Percentiles rank a stretch among this genome's conserved stretches.
These are phyloP conservation scores for Podospora tetraspora DNA, from an alignment of 495 filamentous ascomycete species.

Conservation along the genomic window DNA sequence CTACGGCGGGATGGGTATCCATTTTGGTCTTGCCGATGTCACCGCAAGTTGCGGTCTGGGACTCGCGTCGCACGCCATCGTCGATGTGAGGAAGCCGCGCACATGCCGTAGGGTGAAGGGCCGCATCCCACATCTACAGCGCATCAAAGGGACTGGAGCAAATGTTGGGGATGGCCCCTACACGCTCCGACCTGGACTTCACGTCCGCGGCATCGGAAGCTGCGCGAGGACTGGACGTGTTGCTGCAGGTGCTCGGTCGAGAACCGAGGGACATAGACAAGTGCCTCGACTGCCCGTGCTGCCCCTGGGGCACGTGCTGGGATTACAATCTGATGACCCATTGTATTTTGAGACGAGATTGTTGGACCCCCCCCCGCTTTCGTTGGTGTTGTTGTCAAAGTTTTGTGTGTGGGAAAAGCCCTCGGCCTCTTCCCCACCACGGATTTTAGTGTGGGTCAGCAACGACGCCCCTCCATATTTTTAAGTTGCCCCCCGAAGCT, in stretches of 20 bases:
- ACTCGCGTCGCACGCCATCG: constrained; percentile 11
- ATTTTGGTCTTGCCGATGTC: constrained; percentile 7
- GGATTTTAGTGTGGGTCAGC: constrained; percentile 7
- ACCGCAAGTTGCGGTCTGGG: constrained; percentile 26
- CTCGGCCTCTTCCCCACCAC: constrained; percentile 21
- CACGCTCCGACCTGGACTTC: neutral
- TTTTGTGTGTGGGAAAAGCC: constrained; percentile 27
- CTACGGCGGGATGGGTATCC: constrained; percentile 6
- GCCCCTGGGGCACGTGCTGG: neutral
- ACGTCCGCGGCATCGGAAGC: neutral
- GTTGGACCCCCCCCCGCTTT: constrained; percentile 10
- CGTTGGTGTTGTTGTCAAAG: constrained; percentile 3
- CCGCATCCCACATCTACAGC: neutral
- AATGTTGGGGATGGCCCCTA: neutral
- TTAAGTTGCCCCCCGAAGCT: constrained; percentile 22
- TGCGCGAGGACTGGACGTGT: neutral
- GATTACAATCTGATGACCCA: constrained; percentile 7
- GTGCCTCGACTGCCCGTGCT: neutral
- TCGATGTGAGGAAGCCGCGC: constrained; percentile 6
- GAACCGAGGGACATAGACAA: neutral
- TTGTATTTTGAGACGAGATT: constrained; percentile 8
- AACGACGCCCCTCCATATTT: constrained; percentile 16
- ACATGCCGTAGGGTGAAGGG: neutral
- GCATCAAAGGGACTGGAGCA: neutral
- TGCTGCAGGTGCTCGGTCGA: neutral